Evolutionary conservation across 2,329 filamentous ascomycete species (phyloP), one percentile per base, ranked within the genome.

Genomic region (Sclerotinia trifoliorum): DNA sequence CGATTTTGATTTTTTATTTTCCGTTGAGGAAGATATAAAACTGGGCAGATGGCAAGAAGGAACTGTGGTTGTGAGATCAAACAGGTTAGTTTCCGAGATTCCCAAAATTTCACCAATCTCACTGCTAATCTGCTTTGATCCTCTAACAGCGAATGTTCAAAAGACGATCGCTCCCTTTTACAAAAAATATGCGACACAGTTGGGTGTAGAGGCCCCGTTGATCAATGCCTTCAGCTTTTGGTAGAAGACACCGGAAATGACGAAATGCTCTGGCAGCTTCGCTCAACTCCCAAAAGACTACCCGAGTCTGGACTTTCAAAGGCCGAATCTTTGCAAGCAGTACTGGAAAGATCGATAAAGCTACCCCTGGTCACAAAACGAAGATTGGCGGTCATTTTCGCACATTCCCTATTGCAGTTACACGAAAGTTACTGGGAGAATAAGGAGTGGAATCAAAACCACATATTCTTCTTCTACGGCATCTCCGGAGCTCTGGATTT

Each of bases 21-120:
- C 58, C 3, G 58, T 62, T 19, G 44, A 62, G 26, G 58, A 62
- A 35, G 58, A 62, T 17, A n/a, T 11, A 7, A 32, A 62, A 24
- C 24, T 62, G 4, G 58, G 58, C 13, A 62, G 58, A 24, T 62
- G 58, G 58, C 58, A 62, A 62, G 58, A 62, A 39, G 58, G 58
- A 26, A 62, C 44, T 2, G 58, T 62, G 4, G 29, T 62, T 35
- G 44, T 62, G 10, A 62, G 21, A n/a, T 39, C 58, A 49, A 51
- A 39, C 8, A 21, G 44, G 58, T 62, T 24, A 49, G 58, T 62
- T 49, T 8, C 7, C 32, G 7, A 13, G 13, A 24, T 6, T n/a
- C 15, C 15, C 4, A 39, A 49, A 17, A 19, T 32, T 35, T 3
- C 1, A n/a, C 8, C 1, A 24, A 2, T 39, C 2, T n/a, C 11